Evolutionary conservation across 495 filamentous ascomycete species (phyloP), one percentile per base, ranked within the genome.

Genomic region (Penicillium robsamsonii): DNA sequence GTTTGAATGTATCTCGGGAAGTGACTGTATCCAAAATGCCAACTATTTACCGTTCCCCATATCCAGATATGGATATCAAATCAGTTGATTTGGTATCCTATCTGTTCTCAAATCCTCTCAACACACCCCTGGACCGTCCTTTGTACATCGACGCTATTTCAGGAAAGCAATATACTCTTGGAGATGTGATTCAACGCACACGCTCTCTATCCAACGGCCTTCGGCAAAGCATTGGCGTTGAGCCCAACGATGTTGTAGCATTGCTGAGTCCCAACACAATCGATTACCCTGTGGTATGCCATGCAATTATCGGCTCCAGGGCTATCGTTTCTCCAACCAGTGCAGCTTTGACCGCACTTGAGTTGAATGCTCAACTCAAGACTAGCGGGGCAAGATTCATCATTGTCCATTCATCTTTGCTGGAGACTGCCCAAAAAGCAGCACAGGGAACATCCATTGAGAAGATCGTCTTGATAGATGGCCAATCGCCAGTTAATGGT

Each of bases 361-460:
- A 96, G 64, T 78, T 96, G 8, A 84, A 88, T n/a, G 91, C 87
- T 66, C 92, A 96, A 66, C 80, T 96, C 54, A 83, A 86, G 56
- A 87, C 92, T 64, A 84, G 86, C 2, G 74, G 79, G 4, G 90
- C 89, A 40, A 87, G 83, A 58, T 89, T 79, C 10, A 64, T 96
- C 24, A 79, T 87, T 11, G 95, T 89, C 2, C 87, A 88, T 57
- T 69, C 75, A 11, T 69, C 84, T 0, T 73, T 88, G 57, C 70
- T 92, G 3, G 68, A 79, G 29, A 75, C 74, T 0, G 92, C 85
- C 8, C 59, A 70, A 17, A 76, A 81, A 40, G 92, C 91, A 9
- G 86, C 83, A 1, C 72, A 74, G 44, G 62, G 59, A 4, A 67
- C 64, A 12, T 53, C 54, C 4, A 48, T 67, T 5, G 56, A 67